Conservation (phyloP, 2,329 filamentous ascomycete genomes). For the Aspergillus fructus region DNA sequence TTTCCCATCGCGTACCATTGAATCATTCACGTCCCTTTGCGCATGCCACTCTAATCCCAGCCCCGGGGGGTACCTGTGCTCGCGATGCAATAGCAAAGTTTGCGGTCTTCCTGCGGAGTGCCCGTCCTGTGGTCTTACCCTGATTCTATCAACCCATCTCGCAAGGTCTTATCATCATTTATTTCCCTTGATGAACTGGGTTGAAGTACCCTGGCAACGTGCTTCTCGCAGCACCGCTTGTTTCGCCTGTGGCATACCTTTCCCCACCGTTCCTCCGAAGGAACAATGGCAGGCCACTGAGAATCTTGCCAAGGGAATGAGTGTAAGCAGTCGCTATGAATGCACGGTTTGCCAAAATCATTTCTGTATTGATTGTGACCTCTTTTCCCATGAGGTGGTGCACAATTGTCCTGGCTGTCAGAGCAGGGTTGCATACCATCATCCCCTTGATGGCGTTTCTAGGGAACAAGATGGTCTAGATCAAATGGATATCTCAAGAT, state of each 20-base stretch:
- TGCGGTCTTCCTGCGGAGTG: slow-evolving; percentile 89
- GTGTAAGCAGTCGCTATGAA: slow-evolving; percentile 83
- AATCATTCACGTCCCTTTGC: slow-evolving; percentile 72
- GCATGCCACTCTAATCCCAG: slow-evolving; percentile 84
- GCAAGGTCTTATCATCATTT: slow-evolving; percentile 92
- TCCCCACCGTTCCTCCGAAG: slow-evolving; percentile 56
- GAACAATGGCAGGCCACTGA: slow-evolving; percentile 36
- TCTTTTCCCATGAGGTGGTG: slow-evolving; percentile 89
- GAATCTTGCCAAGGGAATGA: slow-evolving; percentile 62
- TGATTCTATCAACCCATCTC: slow-evolving; percentile 91
- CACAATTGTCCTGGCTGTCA: slow-evolving; percentile 96
- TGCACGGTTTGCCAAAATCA: slow-evolving; percentile 84
- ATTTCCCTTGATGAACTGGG: slow-evolving; percentile 87
- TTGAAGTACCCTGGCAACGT: slow-evolving; percentile 79
- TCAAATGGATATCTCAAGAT: slow-evolving; percentile 33
- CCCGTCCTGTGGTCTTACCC: slow-evolving; percentile 83
- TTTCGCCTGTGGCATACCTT: slow-evolving; percentile 72
- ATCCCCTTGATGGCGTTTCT: slow-evolving; percentile 1
- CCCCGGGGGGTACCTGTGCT: slow-evolving; percentile 85
- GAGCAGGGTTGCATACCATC: slow-evolving; percentile 30
- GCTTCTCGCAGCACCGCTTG: slow-evolving; percentile 66
- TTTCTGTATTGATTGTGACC: slow-evolving; percentile 97
- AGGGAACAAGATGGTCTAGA: slow-evolving; percentile 27
- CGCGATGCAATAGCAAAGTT: slow-evolving; percentile 82
- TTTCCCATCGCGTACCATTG: slow-evolving; percentile 83